Evolutionary conservation across 1,284 basidiomycete species (phyloP).

Genomic region (Heliocybe sulcata): DNA sequence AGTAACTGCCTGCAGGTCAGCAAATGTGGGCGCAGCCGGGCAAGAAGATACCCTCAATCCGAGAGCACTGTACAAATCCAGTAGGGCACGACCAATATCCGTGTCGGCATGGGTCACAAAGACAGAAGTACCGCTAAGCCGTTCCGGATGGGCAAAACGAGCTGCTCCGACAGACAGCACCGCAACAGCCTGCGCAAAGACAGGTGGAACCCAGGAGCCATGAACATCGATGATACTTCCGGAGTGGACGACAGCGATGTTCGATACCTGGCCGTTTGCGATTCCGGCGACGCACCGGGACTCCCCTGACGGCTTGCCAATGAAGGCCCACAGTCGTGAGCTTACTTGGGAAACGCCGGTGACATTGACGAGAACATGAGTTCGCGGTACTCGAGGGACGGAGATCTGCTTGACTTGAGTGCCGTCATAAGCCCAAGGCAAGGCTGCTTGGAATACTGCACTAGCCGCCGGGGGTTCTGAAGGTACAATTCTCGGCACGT

Average conservation of each 20-base stretch:
- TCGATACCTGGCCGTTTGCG: background rate
- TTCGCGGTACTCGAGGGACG: background rate
- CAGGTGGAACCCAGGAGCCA: background rate
- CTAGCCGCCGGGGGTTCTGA: background rate
- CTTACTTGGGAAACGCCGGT: background rate
- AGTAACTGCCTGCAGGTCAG: background rate
- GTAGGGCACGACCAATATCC: background rate
- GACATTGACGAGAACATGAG: background rate
- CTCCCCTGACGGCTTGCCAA: background rate
- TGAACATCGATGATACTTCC: background rate
- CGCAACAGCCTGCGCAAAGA: background rate
- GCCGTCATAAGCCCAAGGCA: background rate
- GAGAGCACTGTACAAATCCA: background rate
- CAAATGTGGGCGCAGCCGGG: background rate
- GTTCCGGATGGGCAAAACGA: background rate
- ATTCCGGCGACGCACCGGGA: background rate
- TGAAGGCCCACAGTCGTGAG: background rate
- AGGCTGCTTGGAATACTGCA: background rate
- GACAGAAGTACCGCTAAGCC: background rate
- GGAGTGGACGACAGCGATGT: background rate
- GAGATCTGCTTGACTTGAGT: background rate
- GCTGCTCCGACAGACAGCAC: background rate
- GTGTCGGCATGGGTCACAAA: background rate
- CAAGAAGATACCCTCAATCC: background rate
- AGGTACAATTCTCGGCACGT: background rate